Evolutionary conservation across 805 yeast species (phyloP), one percentile per base, ranked within the genome.

Genomic region (Kuraishia hungarica): DNA sequence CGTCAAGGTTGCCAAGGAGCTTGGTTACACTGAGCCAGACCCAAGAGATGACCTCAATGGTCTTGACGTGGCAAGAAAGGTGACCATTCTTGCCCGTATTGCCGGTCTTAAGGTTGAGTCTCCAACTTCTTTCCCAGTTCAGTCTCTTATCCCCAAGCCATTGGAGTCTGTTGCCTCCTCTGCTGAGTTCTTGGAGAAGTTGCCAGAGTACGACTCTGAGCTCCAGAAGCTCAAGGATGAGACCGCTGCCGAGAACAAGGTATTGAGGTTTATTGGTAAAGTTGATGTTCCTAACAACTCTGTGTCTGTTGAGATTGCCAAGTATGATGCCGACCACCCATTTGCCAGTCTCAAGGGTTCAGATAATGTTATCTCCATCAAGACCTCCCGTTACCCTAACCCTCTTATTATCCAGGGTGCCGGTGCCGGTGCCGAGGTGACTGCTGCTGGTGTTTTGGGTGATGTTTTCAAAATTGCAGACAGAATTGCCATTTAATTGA

Each of bases 1-100:
- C 53, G 98, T 94, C 56, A 77, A 80, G 59, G 83, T 84, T 51
- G 99, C 99, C 54, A 93, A 93, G 74, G 73, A 84, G 53, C 77
- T 90, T 61, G 99, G 99, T 53, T 94, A 90, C 80, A 93, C 97
- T 48, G 99, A 94, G 74, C 99, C 99, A 52, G 99, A 94, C 71
- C 99, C 99, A 72, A 86, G 99, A 74, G 99, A 94, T 71, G 99
- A 94, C 69, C 82, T 94, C 72, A 94, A 93, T 71, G 99, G 99
- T 54, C 80, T 94, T 69, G 99, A 94, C 68, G 97, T 94, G 58
- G 99, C 99, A 50, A 87, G 99, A 80, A 94, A 94, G 72, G 97
- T 94, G 29, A 91, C 99, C 24, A 94, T 94, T 61, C 81, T 94
- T 59, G 96, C 97, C 51, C 87, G 99, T 78, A 80, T 94, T 54